Evolutionary conservation across 225 moss, liverwort and hornwort species (phyloP).

Genomic region (Pleurozium schreberi): DNA sequence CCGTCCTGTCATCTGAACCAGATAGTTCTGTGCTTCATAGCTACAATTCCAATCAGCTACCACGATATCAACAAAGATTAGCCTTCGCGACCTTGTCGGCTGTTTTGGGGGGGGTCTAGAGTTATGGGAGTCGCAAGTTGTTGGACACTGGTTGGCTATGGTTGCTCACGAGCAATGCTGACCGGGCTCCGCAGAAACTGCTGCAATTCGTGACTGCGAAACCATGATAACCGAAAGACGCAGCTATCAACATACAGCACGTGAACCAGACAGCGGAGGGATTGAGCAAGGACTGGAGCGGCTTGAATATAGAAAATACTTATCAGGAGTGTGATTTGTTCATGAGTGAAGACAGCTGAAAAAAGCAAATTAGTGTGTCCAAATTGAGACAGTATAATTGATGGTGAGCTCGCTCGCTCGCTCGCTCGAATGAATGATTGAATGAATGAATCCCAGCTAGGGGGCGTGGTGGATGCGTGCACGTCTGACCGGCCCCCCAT

Average conservation of each 20-base stretch:
- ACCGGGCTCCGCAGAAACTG: background rate
- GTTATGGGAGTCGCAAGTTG: background rate
- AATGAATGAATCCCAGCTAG: background rate
- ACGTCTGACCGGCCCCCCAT: background rate
- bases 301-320: too few relatives aligned
- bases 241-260: slow-evolving; percentile 24
- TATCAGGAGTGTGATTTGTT: background rate
- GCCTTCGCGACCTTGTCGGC: background rate
- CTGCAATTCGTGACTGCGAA: background rate
- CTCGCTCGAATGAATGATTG: too few relatives aligned
- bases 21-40: background rate
- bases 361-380: background rate
- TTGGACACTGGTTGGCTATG: background rate
- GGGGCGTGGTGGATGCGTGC: background rate
- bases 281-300: background rate
- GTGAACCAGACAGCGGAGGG: background rate
- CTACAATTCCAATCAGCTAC: background rate
- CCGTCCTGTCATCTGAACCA: background rate
- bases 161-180: background rate
- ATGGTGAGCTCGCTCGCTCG: background rate
- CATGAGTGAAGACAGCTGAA: slow-evolving; percentile 2
- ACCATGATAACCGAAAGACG: background rate
- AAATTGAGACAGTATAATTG: background rate
- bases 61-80: background rate
- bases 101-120: background rate